Conservation (phyloP, 345 rosid genomes). For the Ceriops zippeliana region DNA sequence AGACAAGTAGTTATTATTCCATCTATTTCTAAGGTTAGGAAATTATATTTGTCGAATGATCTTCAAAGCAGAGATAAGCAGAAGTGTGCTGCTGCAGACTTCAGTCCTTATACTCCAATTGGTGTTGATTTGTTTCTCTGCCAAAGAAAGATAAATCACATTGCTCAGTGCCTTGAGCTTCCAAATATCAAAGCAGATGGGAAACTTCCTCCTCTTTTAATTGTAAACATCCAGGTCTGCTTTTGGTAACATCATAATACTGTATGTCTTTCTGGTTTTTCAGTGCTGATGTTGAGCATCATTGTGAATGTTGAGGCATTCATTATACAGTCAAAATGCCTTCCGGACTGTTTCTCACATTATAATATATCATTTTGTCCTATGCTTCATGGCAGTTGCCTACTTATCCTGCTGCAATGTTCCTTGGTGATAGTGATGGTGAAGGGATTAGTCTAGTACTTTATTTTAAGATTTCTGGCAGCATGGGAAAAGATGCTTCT, state of each 20-base stretch:
- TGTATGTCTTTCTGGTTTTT: not conserved
- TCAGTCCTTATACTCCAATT: slow-evolving; percentile 60
- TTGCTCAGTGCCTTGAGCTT: slow-evolving; percentile 86
- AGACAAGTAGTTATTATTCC: slow-evolving; percentile 2
- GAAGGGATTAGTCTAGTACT: slow-evolving; percentile 96
- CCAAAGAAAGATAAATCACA: slow-evolving; percentile 78
- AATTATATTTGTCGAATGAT: slow-evolving; percentile 10
- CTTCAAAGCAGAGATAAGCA: slow-evolving; percentile 64
- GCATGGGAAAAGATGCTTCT: slow-evolving; percentile 57
- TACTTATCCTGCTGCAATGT: slow-evolving; percentile 89
- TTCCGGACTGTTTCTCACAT: not conserved
- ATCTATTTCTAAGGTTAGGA: not conserved
- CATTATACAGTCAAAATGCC: not conserved
- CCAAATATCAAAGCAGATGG: slow-evolving; percentile 63
- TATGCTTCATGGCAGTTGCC: slow-evolving; percentile 55
- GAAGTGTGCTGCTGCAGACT: slow-evolving; percentile 66
- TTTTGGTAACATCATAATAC: not conserved
- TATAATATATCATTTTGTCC: slow-evolving; percentile 10
- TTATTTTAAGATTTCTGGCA: slow-evolving; percentile 65
- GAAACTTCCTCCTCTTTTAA: slow-evolving; percentile 67
- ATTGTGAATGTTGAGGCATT: not conserved
- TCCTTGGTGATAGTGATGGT: slow-evolving; percentile 81
- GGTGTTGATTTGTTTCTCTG: slow-evolving; percentile 81
- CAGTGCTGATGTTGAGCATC: not conserved
- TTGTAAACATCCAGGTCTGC: slow-evolving; percentile 91